phyloP scores from a whole-genome alignment of 1,284 basidiomycete species.

The Trametes versicolor region DNA sequence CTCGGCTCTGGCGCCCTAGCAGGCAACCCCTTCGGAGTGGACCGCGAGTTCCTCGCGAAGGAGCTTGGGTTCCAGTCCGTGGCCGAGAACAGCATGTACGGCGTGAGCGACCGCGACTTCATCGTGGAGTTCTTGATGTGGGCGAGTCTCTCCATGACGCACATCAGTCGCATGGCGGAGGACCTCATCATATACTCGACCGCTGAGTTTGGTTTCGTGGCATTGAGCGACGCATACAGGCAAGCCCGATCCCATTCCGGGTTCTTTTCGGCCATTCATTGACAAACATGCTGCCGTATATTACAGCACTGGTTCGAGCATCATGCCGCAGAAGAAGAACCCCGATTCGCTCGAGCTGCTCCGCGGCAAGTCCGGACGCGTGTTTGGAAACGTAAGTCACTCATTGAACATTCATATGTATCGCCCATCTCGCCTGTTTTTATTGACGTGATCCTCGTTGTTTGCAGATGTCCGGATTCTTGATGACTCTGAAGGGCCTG shows the following conservation, averaged over 20 bases:
- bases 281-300: constrained; percentile 6
- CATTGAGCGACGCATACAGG: constrained; percentile 96
- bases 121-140: constrained; percentile 98
- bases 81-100: constrained; percentile 94
- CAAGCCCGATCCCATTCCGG: constrained; percentile 44
- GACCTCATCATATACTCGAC: constrained; percentile 97
- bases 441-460: constrained; percentile 15
- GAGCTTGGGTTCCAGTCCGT: constrained; percentile 88
- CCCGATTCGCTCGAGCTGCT: constrained; percentile 96
- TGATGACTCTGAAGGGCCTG: constrained; percentile 97
- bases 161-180: constrained; percentile 95
- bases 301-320: constrained; percentile 93
- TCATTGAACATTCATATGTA: constrained; percentile 3
- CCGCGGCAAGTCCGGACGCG: constrained; percentile 93
- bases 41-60: constrained; percentile 87
- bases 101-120: constrained; percentile 97
- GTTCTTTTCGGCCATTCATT: constrained; percentile 8
- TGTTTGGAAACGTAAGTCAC: constrained; percentile 87
- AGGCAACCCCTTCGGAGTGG: constrained; percentile 94
- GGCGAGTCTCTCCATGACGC: constrained; percentile 92
- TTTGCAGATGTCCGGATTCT: constrained; percentile 92
- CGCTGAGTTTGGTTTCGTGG: constrained; percentile 96
- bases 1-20: constrained; percentile 95
- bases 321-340: constrained; percentile 99
- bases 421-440: background rate